Evolutionary conservation across 208 protist genomes (phyloP).

Genomic region (Crithidia fasciculata): DNA sequence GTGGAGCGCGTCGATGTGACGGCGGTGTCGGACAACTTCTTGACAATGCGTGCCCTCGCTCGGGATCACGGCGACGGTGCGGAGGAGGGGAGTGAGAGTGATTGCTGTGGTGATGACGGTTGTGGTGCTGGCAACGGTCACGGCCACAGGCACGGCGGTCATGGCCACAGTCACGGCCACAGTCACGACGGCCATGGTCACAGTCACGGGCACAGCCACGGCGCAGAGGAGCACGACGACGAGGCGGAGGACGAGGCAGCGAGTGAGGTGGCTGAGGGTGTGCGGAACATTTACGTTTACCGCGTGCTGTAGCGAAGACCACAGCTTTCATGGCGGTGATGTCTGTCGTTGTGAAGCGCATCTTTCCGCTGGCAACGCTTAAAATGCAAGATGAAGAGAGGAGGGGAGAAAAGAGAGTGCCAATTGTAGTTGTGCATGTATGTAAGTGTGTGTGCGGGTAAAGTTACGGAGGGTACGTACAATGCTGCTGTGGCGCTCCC

Average conservation of each 20-base stretch:
- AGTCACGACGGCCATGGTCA: neutral
- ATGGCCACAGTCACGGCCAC: neutral
- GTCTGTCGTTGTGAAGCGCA: neutral
- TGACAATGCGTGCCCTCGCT: conserved; percentile 23
- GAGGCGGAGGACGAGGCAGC: conserved; percentile 21
- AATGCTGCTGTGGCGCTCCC: no score
- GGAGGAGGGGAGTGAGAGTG: neutral
- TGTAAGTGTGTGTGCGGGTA: no score
- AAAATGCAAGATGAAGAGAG: no score
- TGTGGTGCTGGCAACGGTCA: conserved; percentile 6
- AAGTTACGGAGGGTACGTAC: no score
- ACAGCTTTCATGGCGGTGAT: no score
- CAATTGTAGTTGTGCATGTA: no score
- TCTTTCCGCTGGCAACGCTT: no score
- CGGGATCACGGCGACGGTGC: neutral
- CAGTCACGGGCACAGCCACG: conserved; percentile 1
- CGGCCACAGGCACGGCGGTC: neutral
- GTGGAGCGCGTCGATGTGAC: conserved; percentile 34
- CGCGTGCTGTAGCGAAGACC: conserved; percentile 36
- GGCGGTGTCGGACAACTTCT: conserved; percentile 28
- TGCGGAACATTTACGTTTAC: conserved; percentile 62
- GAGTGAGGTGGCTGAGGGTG: conserved; percentile 42
- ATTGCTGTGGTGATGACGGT: neutral
- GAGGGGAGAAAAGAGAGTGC: no score
- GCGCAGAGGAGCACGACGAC: conserved; percentile 8